These are phyloP conservation scores for Aureobasidium sp. DNA, from an alignment of 2,329 filamentous ascomycete species.

Conservation along the genomic window DNA sequence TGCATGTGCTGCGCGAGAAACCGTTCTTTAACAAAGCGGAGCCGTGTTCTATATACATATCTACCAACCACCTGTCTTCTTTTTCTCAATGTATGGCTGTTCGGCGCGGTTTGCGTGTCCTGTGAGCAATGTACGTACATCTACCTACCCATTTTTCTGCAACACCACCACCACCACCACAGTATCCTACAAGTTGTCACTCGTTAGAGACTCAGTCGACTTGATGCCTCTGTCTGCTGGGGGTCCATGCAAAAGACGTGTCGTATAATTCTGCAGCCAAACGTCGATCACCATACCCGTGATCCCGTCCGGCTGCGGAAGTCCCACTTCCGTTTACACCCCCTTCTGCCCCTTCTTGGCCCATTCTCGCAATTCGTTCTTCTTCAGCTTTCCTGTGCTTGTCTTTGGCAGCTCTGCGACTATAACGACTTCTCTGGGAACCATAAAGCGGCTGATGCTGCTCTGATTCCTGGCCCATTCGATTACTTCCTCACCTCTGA, in stretches of 20 bases:
- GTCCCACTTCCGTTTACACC: slow-evolving; percentile 7
- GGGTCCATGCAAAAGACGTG: neutral
- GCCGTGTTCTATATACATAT: neutral
- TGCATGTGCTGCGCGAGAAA: slow-evolving; percentile 1
- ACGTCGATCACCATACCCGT: slow-evolving; percentile 12
- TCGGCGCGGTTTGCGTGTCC: neutral
- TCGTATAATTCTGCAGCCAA: slow-evolving; percentile 1
- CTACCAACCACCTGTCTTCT: slow-evolving; percentile 16
- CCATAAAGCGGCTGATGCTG: slow-evolving; percentile 86
- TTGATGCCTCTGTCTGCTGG: neutral
- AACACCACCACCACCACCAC: neutral
- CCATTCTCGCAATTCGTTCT: slow-evolving; percentile 88
- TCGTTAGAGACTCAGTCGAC: neutral
- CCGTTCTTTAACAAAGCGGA: slow-evolving; percentile 2
- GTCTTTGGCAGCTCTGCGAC: slow-evolving; percentile 91
- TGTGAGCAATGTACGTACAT: neutral
- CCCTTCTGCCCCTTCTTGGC: slow-evolving; percentile 50
- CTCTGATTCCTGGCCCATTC: slow-evolving; percentile 77
- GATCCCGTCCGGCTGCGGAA: slow-evolving; percentile 5
- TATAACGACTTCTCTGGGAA: slow-evolving; percentile 62
- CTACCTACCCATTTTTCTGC: neutral
- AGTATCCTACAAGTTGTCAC: neutral
- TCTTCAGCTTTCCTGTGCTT: slow-evolving; percentile 92
- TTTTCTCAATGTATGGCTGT: neutral
- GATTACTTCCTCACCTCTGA: slow-evolving; percentile 65